Evolutionary conservation across 371 early-diverging fungal genomes (phyloP).

Genomic region (Rhizopus sp.): DNA sequence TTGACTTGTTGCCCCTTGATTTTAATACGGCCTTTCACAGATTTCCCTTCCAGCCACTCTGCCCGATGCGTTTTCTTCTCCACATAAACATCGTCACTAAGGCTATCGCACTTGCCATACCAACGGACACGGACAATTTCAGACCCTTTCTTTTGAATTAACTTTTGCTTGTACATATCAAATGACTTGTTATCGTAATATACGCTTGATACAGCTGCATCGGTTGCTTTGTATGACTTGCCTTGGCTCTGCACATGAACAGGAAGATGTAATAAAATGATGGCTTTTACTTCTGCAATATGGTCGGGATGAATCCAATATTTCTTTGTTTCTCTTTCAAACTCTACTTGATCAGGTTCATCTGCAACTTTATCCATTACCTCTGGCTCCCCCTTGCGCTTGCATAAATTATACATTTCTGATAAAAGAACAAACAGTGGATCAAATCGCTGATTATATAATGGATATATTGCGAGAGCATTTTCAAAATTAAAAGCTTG

Average conservation of each 20-base stretch:
- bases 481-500: slow-evolving; percentile 77
- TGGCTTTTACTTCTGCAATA: slow-evolving; percentile 88
- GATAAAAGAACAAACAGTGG: slow-evolving; percentile 26
- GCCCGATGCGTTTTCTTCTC: slow-evolving; percentile 98
- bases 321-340: slow-evolving; percentile 84
- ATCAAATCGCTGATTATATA: slow-evolving; percentile 37
- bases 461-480: slow-evolving; percentile 51
- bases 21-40: slow-evolving; percentile 94
- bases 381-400: slow-evolving; percentile 16
- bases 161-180: slow-evolving; percentile 84
- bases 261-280: slow-evolving; percentile 89
- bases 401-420: slow-evolving; percentile 24
- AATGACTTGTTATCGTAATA: slow-evolving; percentile 94
- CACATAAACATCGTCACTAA: slow-evolving; percentile 66
- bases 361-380: background rate
- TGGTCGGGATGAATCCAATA: slow-evolving; percentile 98
- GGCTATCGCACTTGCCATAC: slow-evolving; percentile 44
- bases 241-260: slow-evolving; percentile 84
- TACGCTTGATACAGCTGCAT: slow-evolving; percentile 88
- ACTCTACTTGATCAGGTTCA: slow-evolving; percentile 54
- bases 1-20: slow-evolving; percentile 92
- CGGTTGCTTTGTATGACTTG: slow-evolving; percentile 57
- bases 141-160: slow-evolving; percentile 87
- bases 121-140: slow-evolving; percentile 84
- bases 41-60: slow-evolving; percentile 95